Percentiles rank a stretch among this genome's conserved stretches.
phyloP scores from a whole-genome alignment of 768 basidiomycete genomes.

The Podaxis rugospora region DNA sequence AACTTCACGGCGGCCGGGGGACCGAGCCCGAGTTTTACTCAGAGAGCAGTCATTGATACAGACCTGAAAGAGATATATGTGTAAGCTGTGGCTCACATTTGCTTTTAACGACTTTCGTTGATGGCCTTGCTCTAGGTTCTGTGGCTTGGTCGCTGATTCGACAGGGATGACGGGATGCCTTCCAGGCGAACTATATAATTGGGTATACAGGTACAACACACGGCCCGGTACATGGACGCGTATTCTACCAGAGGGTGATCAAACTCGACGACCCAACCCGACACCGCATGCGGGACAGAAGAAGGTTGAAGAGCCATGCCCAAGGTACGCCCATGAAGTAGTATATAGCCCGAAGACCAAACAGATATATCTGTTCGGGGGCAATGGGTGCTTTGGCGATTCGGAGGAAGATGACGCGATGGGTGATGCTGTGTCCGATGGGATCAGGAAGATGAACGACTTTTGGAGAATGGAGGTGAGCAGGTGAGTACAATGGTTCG shows the following conservation, averaged over 20 bases:
- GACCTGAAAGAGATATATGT: slow-evolving; percentile 65
- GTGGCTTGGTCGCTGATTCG: slow-evolving; percentile 48
- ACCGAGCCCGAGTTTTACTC: slow-evolving; percentile 69
- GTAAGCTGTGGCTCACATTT: slow-evolving; percentile 33
- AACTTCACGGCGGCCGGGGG: slow-evolving; percentile 61
- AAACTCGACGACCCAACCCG: slow-evolving; percentile 14
- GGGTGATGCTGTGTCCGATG: background rate
- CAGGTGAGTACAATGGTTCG: slow-evolving; percentile 39
- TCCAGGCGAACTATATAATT: slow-evolving; percentile 49
- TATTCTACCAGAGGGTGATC: slow-evolving; percentile 36
- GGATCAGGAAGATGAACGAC: slow-evolving; percentile 46
- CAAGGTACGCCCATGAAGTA: slow-evolving; percentile 77
- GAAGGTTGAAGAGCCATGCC: slow-evolving; percentile 39
- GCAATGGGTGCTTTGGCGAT: slow-evolving; percentile 47
- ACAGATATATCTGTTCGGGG: slow-evolving; percentile 69
- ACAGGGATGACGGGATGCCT: slow-evolving; percentile 33
- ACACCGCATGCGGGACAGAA: background rate
- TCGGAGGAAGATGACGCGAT: slow-evolving; percentile 5
- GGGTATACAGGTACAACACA: slow-evolving; percentile 62
- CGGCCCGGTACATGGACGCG: slow-evolving; percentile 63
- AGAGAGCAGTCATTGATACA: slow-evolving; percentile 67
- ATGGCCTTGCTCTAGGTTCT: slow-evolving; percentile 40
- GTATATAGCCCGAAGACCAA: slow-evolving; percentile 60
- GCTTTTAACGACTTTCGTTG: background rate
- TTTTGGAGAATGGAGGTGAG: slow-evolving; percentile 72